Base-by-base conservation (phyloP, 805 yeast species). In the Saccharomycopsis synnaedendra region DNA sequence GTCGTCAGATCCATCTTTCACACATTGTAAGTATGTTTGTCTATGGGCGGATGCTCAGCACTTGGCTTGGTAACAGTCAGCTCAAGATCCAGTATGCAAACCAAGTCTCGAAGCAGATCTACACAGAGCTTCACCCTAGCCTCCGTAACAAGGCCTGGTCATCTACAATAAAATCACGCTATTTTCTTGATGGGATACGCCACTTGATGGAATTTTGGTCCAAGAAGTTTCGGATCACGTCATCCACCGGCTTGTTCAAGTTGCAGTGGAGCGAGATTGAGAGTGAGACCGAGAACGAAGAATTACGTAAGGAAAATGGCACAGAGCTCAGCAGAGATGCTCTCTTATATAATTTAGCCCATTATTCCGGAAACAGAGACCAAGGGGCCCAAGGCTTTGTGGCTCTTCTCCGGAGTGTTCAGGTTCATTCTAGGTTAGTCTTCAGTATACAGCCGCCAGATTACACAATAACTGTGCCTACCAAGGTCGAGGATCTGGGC, bases 391-490 rank as follows among this genome's bases (percentile, higher is more conserved):
- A 86, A 58, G 97, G 96, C 0, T 89, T 86, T 65, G 86, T 87
- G 10, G 77, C 85, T 0, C 57, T 90, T 1, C 60, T 87, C 41
- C 65, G 97, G 53, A 70, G 93, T 1, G 63, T 84, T 8, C 84
- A 82, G 1, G 65, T 93, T 8, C 72, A 78, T 39, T 80, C 90
- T 0, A 68, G 98, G 41, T 64, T 93, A 31, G 79, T 88, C 0
- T 80, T 82, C 56, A 89, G 96, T 0, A 58, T 89, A 33, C 98
- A 93, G 59, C 93, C 96, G 0, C 89, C 96, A 0, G 96, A 93
- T 60, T 85, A 80, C 54, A 80, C 88, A 0, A 19, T 19, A 19
- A 65, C 60, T 55, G 37, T 41, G 28, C 32, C 46, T 6, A 32
- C 45, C 4, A 7, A 32, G 5, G 39, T 35, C 4, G n/a, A 35